A percentile compares a stretch with the other conserved stretches of the same genome.
Conservation (phyloP, 2,329 filamentous ascomycete species). For the Beauveria sp. region DNA sequence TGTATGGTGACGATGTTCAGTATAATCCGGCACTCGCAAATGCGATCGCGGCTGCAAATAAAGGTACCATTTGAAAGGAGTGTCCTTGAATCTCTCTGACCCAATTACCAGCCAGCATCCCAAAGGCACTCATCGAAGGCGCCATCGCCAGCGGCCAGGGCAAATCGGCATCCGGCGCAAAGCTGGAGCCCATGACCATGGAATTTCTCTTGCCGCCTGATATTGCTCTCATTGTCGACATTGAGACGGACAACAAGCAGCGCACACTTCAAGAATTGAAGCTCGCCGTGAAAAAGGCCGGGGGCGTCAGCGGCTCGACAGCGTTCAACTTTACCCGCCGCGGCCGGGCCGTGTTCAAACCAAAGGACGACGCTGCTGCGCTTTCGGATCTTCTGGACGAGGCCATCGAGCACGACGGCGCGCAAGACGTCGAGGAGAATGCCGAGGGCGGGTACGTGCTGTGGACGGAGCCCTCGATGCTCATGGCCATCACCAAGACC, state of each 20-base stretch:
- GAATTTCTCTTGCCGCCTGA: conserved; percentile 75
- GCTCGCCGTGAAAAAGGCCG: conserved; percentile 59
- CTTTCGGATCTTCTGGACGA: conserved; percentile 73
- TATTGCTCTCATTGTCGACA: conserved; percentile 74
- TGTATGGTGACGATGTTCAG: conserved; percentile 66
- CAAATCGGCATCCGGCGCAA: conserved; percentile 62
- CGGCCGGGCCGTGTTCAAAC: conserved; percentile 65
- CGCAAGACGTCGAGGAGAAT: conserved; percentile 62
- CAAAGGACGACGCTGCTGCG: conserved; percentile 37
- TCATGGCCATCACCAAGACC: conserved; percentile 29
- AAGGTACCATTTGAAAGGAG: conserved; percentile 38
- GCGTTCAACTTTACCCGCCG: conserved; percentile 79
- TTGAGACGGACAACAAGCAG: conserved; percentile 74
- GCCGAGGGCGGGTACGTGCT: conserved; percentile 64
- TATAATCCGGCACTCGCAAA: conserved; percentile 70
- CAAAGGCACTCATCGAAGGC: conserved; percentile 75
- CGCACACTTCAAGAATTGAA: conserved; percentile 69
- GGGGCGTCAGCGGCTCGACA: conserved; percentile 64
- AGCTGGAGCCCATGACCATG: conserved; percentile 69
- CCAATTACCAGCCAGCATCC: conserved; percentile 54
- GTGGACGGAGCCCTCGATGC: conserved; percentile 29
- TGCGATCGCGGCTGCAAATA: conserved; percentile 70
- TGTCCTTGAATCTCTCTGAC: conserved; percentile 3
- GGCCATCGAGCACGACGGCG: conserved; percentile 72
- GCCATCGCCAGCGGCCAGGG: conserved; percentile 88